Conservation (phyloP, 2,329 filamentous ascomycete species). For the Camillea tinctor region DNA sequence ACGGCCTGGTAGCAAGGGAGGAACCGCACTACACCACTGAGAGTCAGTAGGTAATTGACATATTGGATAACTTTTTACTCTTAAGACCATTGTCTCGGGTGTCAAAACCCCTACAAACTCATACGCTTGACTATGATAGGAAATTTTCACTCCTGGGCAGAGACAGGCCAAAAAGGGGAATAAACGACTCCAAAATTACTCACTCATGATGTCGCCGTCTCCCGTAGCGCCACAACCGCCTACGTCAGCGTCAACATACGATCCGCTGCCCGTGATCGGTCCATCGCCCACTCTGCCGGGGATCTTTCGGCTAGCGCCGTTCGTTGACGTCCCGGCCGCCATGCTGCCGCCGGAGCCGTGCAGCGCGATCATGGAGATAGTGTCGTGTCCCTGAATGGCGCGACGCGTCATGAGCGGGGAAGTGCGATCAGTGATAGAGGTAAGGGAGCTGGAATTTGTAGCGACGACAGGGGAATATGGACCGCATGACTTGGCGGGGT, state of each 20-base stretch:
- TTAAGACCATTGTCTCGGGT: too few relatives aligned
- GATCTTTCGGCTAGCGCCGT: conserved; percentile 53
- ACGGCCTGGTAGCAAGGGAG: conserved; percentile 58
- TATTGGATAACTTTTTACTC: too few relatives aligned
- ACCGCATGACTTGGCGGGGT: conserved; percentile 43
- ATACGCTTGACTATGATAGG: too few relatives aligned
- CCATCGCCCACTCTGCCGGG: conserved; percentile 56
- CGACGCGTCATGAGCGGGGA: conserved; percentile 11
- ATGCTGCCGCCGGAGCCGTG: conserved; percentile 43
- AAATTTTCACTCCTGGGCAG: too few relatives aligned
- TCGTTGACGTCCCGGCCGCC: conserved; percentile 56
- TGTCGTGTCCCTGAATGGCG: conserved; percentile 43
- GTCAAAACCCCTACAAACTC: too few relatives aligned
- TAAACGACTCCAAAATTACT: too few relatives aligned
- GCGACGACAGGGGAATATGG: conserved; percentile 42
- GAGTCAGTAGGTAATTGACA: too few relatives aligned
- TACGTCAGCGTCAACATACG: conserved; percentile 53
- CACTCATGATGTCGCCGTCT: conserved; percentile 58
- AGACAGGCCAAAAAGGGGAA: too few relatives aligned
- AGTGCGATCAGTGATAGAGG: conserved; percentile 12
- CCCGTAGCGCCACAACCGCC: conserved; percentile 57
- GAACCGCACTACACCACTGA: too few relatives aligned
- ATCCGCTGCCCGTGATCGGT: conserved; percentile 53
- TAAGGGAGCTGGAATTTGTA: conserved; percentile 15
- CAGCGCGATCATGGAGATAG: conserved; percentile 52